Percentiles rank a stretch among this genome's conserved stretches.
phyloP scores from a whole-genome alignment of 2,329 filamentous ascomycete species.

The Plectosphaerella sp. region DNA sequence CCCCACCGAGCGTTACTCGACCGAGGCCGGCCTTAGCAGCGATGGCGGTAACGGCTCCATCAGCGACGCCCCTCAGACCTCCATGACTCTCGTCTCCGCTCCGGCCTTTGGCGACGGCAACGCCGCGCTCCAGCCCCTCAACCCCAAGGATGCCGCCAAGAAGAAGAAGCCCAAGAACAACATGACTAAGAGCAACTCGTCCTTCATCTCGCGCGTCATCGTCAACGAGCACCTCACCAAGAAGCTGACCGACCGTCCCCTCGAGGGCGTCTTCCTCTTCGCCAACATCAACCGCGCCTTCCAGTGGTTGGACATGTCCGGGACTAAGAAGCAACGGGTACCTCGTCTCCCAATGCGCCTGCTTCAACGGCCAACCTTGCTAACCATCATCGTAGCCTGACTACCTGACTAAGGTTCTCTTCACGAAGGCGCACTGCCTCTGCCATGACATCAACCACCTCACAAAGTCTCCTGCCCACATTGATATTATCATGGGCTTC shows the following conservation, averaged over 20 bases:
- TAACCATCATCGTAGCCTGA: conserved; percentile 57
- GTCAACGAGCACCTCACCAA: conserved; percentile 78
- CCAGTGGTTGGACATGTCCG: conserved; percentile 87
- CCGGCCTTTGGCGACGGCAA: conserved; percentile 87
- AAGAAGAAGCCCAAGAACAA: conserved; percentile 95
- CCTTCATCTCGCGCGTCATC: conserved; percentile 95
- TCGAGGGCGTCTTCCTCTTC: conserved; percentile 82
- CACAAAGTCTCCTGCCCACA: conserved; percentile 73
- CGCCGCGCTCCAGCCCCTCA: conserved; percentile 59
- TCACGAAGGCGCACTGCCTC: conserved; percentile 91
- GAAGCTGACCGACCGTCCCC: conserved; percentile 71
- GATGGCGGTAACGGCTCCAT: conserved; percentile 50
- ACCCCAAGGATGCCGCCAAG: conserved; percentile 71
- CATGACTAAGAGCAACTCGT: conserved; percentile 97
- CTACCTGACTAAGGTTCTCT: conserved; percentile 90
- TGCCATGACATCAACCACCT: conserved; percentile 88
- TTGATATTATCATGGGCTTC: conserved; percentile 93
- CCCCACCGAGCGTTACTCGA: conserved; percentile 57
- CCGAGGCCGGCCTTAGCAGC: conserved; percentile 54
- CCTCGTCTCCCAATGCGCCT: neutral
- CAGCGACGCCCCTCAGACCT: conserved; percentile 42
- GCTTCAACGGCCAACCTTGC: neutral
- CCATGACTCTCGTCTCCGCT: conserved; percentile 34
- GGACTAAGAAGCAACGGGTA: conserved; percentile 32
- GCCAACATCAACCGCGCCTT: conserved; percentile 94